Evolutionary conservation across 495 filamentous ascomycete species (phyloP), one percentile per base, ranked within the genome.

Genomic region (Barbatosphaeria neglecta): DNA sequence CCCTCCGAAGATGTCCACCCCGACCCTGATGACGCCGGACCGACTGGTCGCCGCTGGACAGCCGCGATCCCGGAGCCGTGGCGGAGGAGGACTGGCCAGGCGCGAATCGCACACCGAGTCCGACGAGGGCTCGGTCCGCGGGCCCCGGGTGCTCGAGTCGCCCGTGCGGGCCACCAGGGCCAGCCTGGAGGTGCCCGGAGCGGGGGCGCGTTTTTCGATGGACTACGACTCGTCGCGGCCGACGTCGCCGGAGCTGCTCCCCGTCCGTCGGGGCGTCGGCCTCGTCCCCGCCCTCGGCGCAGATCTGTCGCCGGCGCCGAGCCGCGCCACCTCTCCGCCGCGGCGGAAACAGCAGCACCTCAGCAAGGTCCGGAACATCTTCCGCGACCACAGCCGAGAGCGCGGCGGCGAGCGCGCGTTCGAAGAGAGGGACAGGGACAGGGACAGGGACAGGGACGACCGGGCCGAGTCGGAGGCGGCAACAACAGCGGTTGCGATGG

Each of bases 291-390:
- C 58, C 0, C 61, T 70, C 35, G 68, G 68, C 23, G 59, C 60
- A 58, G 70, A 72, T 25, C 41, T 69, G n/a, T 71, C 70, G 10
- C 69, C 68, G 18, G 49, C 54, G 28, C 51, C 51, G 13, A 73
- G 64, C 47, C 54, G 69, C 9, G 61, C 66, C 4, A 58, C 53
- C 33, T 74, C 70, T 6, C 70, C 70, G 11, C 50, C 55, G 3
- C 58, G 66, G n/a, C n/a, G n/a, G n/a, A n/a, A n/a, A n/a, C n/a
- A n/a, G n/a, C 72, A 70, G 42, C 67, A 66, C 6, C 55, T 74
- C 41, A 61, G 51, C 6, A 69, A 59, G 51, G 68, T 73, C 45
- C 69, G 62, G 55, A 65, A 51, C 46, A 70, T 71, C 18, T 70
- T 74, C 50, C 65, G 69, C 5, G 70, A 74, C 39, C 68, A 64